Conservation (phyloP, 2,329 filamentous ascomycete genomes). For the Stylonectria norvegica region DNA sequence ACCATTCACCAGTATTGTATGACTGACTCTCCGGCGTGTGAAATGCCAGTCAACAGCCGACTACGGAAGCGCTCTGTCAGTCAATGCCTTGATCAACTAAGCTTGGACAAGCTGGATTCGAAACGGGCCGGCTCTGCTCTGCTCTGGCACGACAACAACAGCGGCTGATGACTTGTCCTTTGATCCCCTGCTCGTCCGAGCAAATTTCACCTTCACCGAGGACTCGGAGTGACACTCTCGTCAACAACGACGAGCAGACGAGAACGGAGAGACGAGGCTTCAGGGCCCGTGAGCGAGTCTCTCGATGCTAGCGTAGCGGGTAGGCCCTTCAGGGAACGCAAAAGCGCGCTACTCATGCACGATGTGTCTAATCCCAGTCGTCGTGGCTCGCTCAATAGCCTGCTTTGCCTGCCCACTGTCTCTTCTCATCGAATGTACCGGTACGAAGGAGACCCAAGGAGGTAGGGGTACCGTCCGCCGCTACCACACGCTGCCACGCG, state of each 20-base stretch:
- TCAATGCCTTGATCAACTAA: no score
- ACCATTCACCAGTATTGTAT: background rate
- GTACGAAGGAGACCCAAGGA: conserved; percentile 8
- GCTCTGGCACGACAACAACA: conserved; percentile 7
- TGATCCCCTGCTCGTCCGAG: no score
- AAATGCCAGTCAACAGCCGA: no score
- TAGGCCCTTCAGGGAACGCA: conserved; percentile 18
- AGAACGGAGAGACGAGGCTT: conserved; percentile 11
- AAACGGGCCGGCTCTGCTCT: conserved; percentile 22
- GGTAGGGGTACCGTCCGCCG: no score
- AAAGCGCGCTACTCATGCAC: conserved; percentile 26
- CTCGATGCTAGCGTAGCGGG: conserved; percentile 20
- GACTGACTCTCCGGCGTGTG: no score
- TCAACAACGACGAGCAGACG: background rate
- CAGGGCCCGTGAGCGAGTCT: conserved; percentile 6
- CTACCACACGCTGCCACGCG: no score
- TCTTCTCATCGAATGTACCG: no score
- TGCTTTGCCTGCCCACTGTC: no score
- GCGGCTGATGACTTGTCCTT: no score
- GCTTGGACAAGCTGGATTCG: conserved; percentile 6
- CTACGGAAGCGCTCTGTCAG: no score
- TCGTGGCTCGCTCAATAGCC: conserved; percentile 9
- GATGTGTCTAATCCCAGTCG: conserved; percentile 28
- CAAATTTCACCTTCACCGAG: no score
- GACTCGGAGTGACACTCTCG: no score